phyloP scores from a whole-genome alignment of 176 grass and related monocot species.

The Oryza brachyantha region DNA sequence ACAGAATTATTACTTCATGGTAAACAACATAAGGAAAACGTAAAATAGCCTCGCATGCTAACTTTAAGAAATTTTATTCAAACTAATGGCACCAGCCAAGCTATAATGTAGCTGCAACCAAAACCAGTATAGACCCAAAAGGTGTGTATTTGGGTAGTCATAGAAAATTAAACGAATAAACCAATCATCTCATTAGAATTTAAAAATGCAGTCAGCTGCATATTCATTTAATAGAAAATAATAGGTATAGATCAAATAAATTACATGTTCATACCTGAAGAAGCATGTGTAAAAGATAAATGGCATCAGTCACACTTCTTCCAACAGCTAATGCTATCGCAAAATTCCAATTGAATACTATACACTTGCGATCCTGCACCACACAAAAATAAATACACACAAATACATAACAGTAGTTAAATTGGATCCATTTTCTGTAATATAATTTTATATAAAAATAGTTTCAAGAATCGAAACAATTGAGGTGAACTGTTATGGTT shows the following conservation, averaged over 20 bases:
- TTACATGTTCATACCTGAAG: conserved; percentile 57
- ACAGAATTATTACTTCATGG: neutral
- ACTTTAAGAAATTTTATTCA: neutral
- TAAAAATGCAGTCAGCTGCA: conserved; percentile 3
- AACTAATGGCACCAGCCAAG: neutral
- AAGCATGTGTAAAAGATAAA: conserved; percentile 81
- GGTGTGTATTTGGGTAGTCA: neutral
- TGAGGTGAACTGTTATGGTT: neutral
- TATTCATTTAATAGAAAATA: neutral
- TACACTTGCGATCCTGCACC: conserved; percentile 62
- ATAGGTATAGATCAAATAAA: neutral
- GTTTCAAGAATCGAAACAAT: neutral
- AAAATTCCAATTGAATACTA: conserved; percentile 61
- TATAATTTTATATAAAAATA: neutral
- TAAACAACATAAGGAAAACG: neutral
- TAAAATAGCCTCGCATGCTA: neutral
- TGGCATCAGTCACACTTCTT: conserved; percentile 69
- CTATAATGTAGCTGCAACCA: neutral
- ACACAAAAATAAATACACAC: neutral
- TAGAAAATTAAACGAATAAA: neutral
- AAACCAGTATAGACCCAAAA: neutral
- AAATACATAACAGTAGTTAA: neutral
- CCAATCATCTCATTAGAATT: neutral
- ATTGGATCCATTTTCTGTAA: neutral
- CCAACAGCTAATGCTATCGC: conserved; percentile 45